phyloP scores from a whole-genome alignment of 148 eudicot species.

The Fallopia convolvulus region DNA sequence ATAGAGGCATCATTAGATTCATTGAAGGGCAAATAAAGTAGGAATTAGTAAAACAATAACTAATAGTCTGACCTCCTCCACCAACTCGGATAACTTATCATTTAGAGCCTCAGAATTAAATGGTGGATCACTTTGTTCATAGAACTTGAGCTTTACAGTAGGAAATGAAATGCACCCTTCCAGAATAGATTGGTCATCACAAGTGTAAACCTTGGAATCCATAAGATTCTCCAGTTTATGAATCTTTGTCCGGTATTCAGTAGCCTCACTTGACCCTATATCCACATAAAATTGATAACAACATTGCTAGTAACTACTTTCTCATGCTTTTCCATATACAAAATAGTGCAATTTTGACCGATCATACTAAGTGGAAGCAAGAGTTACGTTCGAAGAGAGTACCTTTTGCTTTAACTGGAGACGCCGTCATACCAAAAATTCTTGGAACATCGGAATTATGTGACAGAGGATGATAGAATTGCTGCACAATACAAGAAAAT shows the following conservation, averaged over 20 bases:
- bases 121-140: conserved; percentile 33
- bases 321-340: too few relatives aligned
- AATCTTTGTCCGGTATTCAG: conserved; percentile 56
- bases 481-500: conserved; percentile 32
- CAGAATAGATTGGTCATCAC: conserved; percentile 52
- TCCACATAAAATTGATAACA: conserved; percentile 4
- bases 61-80: conserved; percentile 29
- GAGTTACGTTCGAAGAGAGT: background rate
- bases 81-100: conserved; percentile 20
- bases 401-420: conserved; percentile 81
- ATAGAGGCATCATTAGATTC: background rate
- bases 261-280: conserved; percentile 34
- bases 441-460: conserved; percentile 50
- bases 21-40: background rate
- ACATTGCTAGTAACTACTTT: too few relatives aligned
- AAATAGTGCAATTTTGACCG: too few relatives aligned
- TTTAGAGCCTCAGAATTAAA: conserved; percentile 19
- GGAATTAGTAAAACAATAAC: background rate
- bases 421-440: conserved; percentile 95
- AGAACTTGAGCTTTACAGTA: conserved; percentile 39
- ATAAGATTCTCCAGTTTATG: conserved; percentile 59
- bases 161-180: conserved; percentile 51
- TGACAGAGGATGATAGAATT: conserved; percentile 60
- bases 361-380: too few relatives aligned
- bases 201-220: conserved; percentile 85